Evolutionary conservation across 1,284 basidiomycete genomes (phyloP), one percentile per base, ranked within the genome.

Genomic region (Rhizoctonia solani): DNA sequence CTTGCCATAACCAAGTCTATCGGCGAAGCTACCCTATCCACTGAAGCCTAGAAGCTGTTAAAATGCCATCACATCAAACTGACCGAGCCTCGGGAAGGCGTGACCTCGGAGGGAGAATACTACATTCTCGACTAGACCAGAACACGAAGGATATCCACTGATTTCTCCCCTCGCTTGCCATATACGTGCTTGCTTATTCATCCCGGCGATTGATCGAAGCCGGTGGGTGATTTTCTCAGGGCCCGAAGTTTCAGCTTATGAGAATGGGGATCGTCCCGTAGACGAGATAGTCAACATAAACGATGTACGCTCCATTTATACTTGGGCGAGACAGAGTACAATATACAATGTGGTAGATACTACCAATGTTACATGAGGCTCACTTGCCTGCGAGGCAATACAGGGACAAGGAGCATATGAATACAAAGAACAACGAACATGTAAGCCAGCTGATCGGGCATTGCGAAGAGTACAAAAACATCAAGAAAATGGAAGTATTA

Each of bases 391-490:
- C 55, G 21, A 59, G 47, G 21, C 44, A 19, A 42, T 19, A 44
- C 34, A 44, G 44, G 47, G 47, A 27, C 19, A 53, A 32, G 25
- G n/a, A 16, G 42, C 30, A 32, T 61, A 61, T 32, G 46, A 61
- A 61, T 61, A 61, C 58, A 61, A 61, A 32, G 32, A 47, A 44
- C 41, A 59, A 59, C 55, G 44, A 47, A 41, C 14, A 34, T 39
- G 32, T n/a, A n/a, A 37, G 23, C 13, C 19, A 41, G 44, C 21
- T 19, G 21, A 21, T 21, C 32, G 42, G 30, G 27, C 29, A 23
- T 32, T n/a, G 19, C n/a, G n/a, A n/a, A 23, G 6, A 42, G 54
- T 13, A 41, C 39, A 41, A 56, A 29, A 25, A 30, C n/a, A 34
- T 30, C 16, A 30, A n/a, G 16, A 23, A 6, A 19, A 4, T 32